Percentiles rank a stretch among this genome's conserved stretches.
phyloP scores from a whole-genome alignment of 2,329 filamentous ascomycete genomes.

The Zymoseptoria pseudotritici region DNA sequence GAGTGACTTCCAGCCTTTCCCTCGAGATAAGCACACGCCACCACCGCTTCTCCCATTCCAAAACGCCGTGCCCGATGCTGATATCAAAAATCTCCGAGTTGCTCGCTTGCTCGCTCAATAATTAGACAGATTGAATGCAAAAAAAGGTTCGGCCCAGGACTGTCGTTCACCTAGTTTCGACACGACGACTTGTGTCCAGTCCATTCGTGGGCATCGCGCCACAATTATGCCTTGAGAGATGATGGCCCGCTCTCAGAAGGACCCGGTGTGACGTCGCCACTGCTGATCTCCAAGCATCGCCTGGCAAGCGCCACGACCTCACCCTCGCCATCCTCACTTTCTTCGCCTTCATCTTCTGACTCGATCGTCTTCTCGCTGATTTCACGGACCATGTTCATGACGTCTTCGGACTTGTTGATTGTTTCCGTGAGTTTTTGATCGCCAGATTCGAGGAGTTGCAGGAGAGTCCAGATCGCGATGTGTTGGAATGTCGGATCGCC shows the following conservation, averaged over 20 bases:
- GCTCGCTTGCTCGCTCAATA: constrained; percentile 16
- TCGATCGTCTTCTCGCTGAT: constrained; percentile 88
- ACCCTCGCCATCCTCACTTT: constrained; percentile 84
- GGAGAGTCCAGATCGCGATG: constrained; percentile 95
- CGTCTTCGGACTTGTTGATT: constrained; percentile 82
- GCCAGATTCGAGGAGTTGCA: constrained; percentile 92
- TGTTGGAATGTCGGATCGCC: constrained; percentile 97
- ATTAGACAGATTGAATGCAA: constrained; percentile 7
- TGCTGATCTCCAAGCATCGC: constrained; percentile 64
- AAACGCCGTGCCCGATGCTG: constrained; percentile 7
- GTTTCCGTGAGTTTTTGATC: constrained; percentile 81
- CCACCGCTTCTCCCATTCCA: background rate
- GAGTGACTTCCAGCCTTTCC: background rate
- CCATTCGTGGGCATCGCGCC: background rate
- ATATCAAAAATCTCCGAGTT: constrained; percentile 4
- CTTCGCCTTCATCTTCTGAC: constrained; percentile 72
- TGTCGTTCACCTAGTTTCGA: background rate
- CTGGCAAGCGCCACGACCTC: constrained; percentile 89
- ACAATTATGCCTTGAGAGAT: constrained; percentile 12
- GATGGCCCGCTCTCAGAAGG: constrained; percentile 16
- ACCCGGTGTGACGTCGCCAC: constrained; percentile 11
- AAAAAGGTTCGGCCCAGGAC: background rate
- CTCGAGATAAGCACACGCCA: background rate
- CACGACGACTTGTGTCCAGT: background rate
- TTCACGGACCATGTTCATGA: constrained; percentile 82